Conservation (phyloP, 1,139 yeast species). For the Candida neerlandica region DNA sequence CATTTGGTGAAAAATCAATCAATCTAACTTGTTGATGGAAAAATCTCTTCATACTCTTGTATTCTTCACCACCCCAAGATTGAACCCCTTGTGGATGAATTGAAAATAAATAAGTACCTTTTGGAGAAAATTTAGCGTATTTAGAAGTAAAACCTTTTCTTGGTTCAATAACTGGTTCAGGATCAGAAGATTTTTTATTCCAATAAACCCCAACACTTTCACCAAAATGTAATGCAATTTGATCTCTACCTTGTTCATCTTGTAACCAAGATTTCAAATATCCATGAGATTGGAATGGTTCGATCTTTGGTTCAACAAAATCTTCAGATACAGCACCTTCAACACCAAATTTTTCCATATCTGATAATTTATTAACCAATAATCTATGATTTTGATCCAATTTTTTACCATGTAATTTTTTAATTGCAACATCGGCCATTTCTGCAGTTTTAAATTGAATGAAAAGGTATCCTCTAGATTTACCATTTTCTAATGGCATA, state of each 20-base stretch:
- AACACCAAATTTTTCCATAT: conserved; percentile 79
- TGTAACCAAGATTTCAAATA: conserved; percentile 90
- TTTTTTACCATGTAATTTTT: conserved; percentile 82
- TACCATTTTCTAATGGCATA: conserved; percentile 82
- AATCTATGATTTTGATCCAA: conserved; percentile 92
- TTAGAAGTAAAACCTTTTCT: conserved; percentile 85
- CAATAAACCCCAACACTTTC: conserved; percentile 86
- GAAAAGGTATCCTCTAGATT: conserved; percentile 85
- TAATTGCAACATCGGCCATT: conserved; percentile 78
- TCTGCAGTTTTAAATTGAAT: conserved; percentile 74
- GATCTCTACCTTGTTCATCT: conserved; percentile 90
- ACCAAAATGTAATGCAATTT: conserved; percentile 75
- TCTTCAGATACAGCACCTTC: conserved; percentile 66
- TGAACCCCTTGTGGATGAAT: conserved; percentile 95
- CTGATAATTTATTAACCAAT: conserved; percentile 78
- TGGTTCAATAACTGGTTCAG: conserved; percentile 79
- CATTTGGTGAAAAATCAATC: conserved; percentile 91
- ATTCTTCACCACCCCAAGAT: conserved; percentile 91
- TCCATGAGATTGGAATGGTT: conserved; percentile 73
- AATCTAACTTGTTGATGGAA: conserved; percentile 89
- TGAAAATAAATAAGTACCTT: conserved; percentile 86
- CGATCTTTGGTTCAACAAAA: conserved; percentile 70
- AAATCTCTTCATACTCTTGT: conserved; percentile 74
- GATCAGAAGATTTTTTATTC: conserved; percentile 77
- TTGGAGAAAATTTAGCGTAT: conserved; percentile 88